Evolutionary conservation across 495 filamentous ascomycete genomes (phyloP).

Genomic region (Xylaria scruposa): DNA sequence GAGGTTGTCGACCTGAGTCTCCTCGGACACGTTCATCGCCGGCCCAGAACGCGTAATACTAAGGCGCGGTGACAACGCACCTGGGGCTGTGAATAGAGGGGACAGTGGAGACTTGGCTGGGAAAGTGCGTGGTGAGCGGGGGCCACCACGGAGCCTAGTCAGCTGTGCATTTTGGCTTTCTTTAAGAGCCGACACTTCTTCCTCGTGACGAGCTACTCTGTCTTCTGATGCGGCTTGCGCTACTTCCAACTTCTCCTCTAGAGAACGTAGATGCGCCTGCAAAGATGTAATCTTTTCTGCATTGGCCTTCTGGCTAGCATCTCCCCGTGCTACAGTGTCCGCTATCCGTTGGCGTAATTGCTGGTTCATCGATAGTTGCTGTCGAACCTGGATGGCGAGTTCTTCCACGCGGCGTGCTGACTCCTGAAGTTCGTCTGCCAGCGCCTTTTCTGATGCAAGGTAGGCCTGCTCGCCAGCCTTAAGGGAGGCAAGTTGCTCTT

Average conservation of each 20-base stretch:
- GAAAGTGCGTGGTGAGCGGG: constrained; percentile 51
- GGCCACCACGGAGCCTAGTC: constrained; percentile 68
- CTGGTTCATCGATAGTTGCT: constrained; percentile 78
- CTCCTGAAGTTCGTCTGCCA: constrained; percentile 69
- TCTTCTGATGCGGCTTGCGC: constrained; percentile 91
- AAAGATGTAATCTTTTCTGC: constrained; percentile 80
- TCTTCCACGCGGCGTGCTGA: constrained; percentile 79
- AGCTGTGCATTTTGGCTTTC: constrained; percentile 82
- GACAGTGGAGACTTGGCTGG: constrained; percentile 65
- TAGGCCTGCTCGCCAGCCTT: constrained; percentile 67
- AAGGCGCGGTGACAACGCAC: constrained; percentile 58
- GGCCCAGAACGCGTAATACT: constrained; percentile 47
- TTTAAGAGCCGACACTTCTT: constrained; percentile 75
- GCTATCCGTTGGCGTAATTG: constrained; percentile 80
- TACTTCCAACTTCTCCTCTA: constrained; percentile 83
- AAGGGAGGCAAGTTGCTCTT: constrained; percentile 67
- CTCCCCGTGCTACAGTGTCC: constrained; percentile 83
- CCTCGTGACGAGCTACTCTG: constrained; percentile 79
- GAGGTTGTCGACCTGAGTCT: constrained; percentile 74
- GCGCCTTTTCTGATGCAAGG: constrained; percentile 64
- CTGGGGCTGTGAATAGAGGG: constrained; percentile 62
- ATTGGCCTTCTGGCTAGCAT: constrained; percentile 80
- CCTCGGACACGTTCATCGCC: constrained; percentile 50
- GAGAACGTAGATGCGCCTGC: constrained; percentile 75
- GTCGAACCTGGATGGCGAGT: constrained; percentile 74